Percentiles rank a stretch among this genome's conserved stretches.
Conservation (phyloP, 2,329 filamentous ascomycete genomes). For the Penicillium sp. region DNA sequence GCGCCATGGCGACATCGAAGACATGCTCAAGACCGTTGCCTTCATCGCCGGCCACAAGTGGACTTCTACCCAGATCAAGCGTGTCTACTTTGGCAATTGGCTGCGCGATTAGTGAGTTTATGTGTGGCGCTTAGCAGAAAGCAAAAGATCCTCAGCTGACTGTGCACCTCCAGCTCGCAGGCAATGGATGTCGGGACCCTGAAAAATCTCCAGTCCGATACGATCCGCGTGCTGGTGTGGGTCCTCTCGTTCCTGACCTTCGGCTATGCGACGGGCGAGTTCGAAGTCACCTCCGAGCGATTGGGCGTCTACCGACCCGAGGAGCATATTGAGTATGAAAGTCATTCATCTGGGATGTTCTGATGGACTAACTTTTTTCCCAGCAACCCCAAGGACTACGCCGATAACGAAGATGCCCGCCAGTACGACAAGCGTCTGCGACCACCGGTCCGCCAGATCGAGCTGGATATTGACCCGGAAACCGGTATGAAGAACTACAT, state of each 20-base stretch:
- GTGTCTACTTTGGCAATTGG: constrained; percentile 86
- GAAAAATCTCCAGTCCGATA: constrained; percentile 74
- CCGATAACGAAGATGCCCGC: constrained; percentile 80
- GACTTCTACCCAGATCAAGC: constrained; percentile 73
- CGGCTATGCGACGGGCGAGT: constrained; percentile 82
- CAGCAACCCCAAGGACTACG: constrained; percentile 79
- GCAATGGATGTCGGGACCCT: constrained; percentile 77
- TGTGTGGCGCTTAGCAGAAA: background rate
- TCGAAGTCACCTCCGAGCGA: constrained; percentile 77
- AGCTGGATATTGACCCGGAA: constrained; percentile 69
- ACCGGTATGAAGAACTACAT: constrained; percentile 99
- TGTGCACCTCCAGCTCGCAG: constrained; percentile 55
- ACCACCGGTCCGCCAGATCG: constrained; percentile 68
- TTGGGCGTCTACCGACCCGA: constrained; percentile 79
- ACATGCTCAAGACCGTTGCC: constrained; percentile 73
- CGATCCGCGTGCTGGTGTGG: constrained; percentile 77
- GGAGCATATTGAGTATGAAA: constrained; percentile 50
- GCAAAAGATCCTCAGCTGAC: constrained; percentile 3
- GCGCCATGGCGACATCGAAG: constrained; percentile 69
- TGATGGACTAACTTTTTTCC: constrained; percentile 45
- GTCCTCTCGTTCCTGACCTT: constrained; percentile 78
- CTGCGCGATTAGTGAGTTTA: constrained; percentile 66
- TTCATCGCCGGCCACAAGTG: constrained; percentile 82
- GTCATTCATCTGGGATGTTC: constrained; percentile 13
- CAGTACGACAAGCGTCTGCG: constrained; percentile 74